Evolutionary conservation across 306 rosid genomes (phyloP).

Genomic region (Prosopis cineraria): DNA sequence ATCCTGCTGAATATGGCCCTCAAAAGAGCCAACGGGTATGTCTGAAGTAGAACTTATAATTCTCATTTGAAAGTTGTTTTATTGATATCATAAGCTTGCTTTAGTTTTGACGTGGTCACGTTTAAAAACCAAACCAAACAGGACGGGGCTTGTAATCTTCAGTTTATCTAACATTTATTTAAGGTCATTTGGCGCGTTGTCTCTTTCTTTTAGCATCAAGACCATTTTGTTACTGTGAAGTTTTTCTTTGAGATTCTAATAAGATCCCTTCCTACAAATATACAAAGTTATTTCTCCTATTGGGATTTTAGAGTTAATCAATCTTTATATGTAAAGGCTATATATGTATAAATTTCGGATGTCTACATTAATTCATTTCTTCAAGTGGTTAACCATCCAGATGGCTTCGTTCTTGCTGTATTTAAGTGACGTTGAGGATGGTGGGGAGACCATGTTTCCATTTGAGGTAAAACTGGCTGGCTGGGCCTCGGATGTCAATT

Average conservation of each 20-base stretch:
- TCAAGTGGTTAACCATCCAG: not conserved
- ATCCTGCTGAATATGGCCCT: slow-evolving; percentile 3
- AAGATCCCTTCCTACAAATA: not conserved
- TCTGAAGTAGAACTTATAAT: not conserved
- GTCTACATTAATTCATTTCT: not conserved
- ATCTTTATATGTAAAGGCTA: not conserved
- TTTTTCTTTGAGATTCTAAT: not conserved
- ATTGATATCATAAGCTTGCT: slow-evolving; percentile 28
- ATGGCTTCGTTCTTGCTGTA: not conserved
- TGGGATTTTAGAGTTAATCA: not conserved
- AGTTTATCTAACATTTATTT: not conserved
- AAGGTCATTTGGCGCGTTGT: not conserved
- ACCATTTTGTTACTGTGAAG: not conserved
- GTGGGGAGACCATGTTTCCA: slow-evolving; percentile 3
- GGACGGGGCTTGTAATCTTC: not conserved
- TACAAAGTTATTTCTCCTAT: not conserved
- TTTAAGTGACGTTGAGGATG: not conserved
- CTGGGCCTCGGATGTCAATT: not conserved
- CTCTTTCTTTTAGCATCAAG: not conserved
- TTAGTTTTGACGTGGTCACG: not conserved
- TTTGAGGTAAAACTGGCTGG: not conserved
- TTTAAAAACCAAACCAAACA: not conserved
- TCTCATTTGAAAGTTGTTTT: slow-evolving; percentile 23
- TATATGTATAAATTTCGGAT: not conserved
- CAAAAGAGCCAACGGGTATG: slow-evolving; percentile 3